These are phyloP conservation scores for Colletotrichum sp. DNA, from an alignment of 2,329 filamentous ascomycete genomes.

Conservation along the genomic window DNA sequence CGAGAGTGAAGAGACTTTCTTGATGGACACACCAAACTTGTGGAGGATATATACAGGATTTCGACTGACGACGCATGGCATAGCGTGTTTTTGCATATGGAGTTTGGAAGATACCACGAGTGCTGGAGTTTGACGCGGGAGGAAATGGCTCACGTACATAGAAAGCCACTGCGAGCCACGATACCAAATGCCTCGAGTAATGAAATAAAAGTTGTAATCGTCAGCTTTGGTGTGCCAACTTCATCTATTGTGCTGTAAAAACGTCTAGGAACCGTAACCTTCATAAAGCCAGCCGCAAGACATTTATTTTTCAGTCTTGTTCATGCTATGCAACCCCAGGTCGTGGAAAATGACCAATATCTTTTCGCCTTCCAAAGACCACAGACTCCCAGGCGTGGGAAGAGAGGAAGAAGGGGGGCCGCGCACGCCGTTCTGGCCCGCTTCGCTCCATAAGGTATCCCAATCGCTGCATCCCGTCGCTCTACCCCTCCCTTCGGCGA, in stretches of 20 bases:
- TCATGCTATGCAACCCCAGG: conserved; percentile 19
- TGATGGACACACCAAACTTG: neutral
- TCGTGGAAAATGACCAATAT: neutral
- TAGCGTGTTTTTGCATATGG: conserved; percentile 10
- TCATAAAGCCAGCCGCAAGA: conserved; percentile 18
- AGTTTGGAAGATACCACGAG: conserved; percentile 18
- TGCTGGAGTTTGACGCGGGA: neutral
- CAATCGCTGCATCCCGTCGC: neutral
- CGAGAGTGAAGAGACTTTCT: conserved; percentile 15
- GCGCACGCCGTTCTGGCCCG: neutral
- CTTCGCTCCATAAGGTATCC: neutral
- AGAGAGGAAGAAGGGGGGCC: neutral
- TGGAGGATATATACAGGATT: neutral
- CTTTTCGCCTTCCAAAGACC: conserved; percentile 4
- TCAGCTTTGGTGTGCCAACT: conserved; percentile 14
- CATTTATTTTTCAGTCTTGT: conserved; percentile 6
- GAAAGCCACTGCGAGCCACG: neutral
- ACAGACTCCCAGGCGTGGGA: conserved; percentile 8
- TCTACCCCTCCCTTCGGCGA: neutral
- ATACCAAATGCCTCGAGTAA: neutral
- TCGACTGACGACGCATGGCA: neutral
- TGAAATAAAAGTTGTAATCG: conserved; percentile 6
- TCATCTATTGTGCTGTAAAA: conserved; percentile 22
- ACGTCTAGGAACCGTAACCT: conserved; percentile 21
- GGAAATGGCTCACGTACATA: neutral